Evolutionary conservation across 441 rosid genomes (phyloP).

Genomic region (Gossypium trilobum): DNA sequence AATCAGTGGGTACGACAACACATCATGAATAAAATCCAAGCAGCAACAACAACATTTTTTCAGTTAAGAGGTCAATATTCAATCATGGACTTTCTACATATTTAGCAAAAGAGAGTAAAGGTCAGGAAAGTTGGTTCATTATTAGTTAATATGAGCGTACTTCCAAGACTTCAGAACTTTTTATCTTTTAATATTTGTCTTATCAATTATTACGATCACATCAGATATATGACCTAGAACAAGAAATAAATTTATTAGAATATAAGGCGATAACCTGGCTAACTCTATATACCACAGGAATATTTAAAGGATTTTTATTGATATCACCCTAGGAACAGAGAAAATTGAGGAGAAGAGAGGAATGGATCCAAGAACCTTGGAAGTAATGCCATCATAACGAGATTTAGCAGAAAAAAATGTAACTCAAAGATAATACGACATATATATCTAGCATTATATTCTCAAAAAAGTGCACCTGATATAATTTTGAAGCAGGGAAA

Average conservation of each 20-base stretch:
- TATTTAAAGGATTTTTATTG: background rate
- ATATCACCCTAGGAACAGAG: background rate
- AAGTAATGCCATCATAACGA: background rate
- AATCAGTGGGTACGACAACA: background rate
- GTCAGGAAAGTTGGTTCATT: too few relatives aligned
- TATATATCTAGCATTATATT: slow-evolving; percentile 1
- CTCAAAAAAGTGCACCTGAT: slow-evolving; percentile 46
- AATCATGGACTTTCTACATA: background rate
- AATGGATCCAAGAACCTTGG: background rate
- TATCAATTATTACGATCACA: too few relatives aligned
- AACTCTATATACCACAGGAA: background rate
- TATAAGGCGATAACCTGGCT: background rate
- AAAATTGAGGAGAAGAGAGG: background rate
- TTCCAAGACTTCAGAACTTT: too few relatives aligned
- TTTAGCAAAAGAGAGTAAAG: background rate
- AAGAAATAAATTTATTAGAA: background rate
- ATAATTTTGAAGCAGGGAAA: slow-evolving; percentile 41
- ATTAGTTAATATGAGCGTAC: too few relatives aligned
- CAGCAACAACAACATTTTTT: background rate
- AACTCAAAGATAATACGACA: background rate
- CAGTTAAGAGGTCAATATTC: background rate
- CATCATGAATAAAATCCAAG: background rate
- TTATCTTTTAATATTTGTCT: too few relatives aligned
- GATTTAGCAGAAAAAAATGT: background rate
- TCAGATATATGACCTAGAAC: background rate